Evolutionary conservation across 2,329 filamentous ascomycete genomes (phyloP), one percentile per base, ranked within the genome.

Genomic region (Podosphaera fusca): DNA sequence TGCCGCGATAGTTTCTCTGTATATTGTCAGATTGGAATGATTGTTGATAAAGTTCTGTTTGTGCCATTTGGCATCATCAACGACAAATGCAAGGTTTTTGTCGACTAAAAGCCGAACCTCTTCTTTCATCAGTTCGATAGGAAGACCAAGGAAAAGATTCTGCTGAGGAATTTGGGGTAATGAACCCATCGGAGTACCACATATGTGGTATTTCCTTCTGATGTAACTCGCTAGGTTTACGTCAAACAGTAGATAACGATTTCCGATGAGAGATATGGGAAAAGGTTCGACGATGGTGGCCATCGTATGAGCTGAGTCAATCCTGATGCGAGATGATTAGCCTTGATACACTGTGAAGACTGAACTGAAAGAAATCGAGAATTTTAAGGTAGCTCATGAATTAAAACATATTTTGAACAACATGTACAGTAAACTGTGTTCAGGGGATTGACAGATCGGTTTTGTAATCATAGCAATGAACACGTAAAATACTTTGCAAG

Each of bases 121-220:
- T 71, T 96, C 92, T 1, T 87, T 83, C 73, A 92, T 86, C 50
- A 98, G 75, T 72, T 95, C 85, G 33, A 96, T 72, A 2, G 92
- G 92, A 55, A 96, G 72, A 51, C 89, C 87, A 58, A 90, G 78
- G 67, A 96, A 96, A 58, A 95, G 78, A 71, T 95, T 96, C 70
- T 98, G 92, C 64, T 94, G 90, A 4, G 89, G 88, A 58, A 87
- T 83, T 70, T 96, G 89, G 1, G 92, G 90, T 35, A 95, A 80
- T 6, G 86, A 89, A 58, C 92, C 92, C 59, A 86, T 82, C 57
- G 95, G 75, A 36, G 92, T 84, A 61, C 88, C 88, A 66, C 85
- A 89, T 64, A 95, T 87, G 68, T 87, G 82, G 72, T 95, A 79
- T 64, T 80, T 74, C 60, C 85, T 81, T 62, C 92, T 85, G 60